Base-by-base conservation (phyloP, 2,329 filamentous ascomycete genomes). In the Aspergillus tamarii region DNA sequence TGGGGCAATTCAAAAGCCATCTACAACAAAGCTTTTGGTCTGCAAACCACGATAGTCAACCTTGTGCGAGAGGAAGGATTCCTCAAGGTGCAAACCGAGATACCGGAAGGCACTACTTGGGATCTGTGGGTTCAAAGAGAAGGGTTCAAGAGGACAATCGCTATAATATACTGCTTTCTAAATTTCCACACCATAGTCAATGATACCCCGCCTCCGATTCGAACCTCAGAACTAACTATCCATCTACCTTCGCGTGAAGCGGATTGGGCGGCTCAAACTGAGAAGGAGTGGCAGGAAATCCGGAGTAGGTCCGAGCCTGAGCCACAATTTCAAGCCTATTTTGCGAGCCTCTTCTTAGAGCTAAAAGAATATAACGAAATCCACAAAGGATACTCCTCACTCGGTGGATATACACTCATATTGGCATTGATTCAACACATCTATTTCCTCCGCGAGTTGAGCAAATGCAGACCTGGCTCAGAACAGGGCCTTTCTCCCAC, bases 351-450 rank as follows among this genome's bases (percentile, higher is more conserved):
- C 14, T 59, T 59, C n/a, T 16, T 36, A 16, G 34, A 36, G 14
- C 34, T 30, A 2, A 30, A 28, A 14, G 23, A 52, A 11, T 5
- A 26, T 4, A n/a, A 32, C 14, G 12, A 30, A 19, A 2, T 7
- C 7, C 16, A 2, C 10, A 32, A 12, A 16, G 14, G 9, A 30
- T 26, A 66, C 32, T 73, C 71, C 14, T 85, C 87, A 0, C 77
- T 90, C 3, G 89, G 88, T 1, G 88, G 88, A 67, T 91, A 91
- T 67, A 84, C 89, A 4, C 80, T 92, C 39, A 89, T 91, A 11
- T 88, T 91, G 67, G 89, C 88, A 1, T 73, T 92, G 23, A 84
- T 91, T 12, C 89, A 92, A 69, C 89, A 91, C 65, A 88, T 91
- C 19, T 92, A 89, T 73, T 81, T 91, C 43, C 75, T 91, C 26